Conservation (phyloP, 352 stramenopile species). For the Phytophthora brassicae region DNA sequence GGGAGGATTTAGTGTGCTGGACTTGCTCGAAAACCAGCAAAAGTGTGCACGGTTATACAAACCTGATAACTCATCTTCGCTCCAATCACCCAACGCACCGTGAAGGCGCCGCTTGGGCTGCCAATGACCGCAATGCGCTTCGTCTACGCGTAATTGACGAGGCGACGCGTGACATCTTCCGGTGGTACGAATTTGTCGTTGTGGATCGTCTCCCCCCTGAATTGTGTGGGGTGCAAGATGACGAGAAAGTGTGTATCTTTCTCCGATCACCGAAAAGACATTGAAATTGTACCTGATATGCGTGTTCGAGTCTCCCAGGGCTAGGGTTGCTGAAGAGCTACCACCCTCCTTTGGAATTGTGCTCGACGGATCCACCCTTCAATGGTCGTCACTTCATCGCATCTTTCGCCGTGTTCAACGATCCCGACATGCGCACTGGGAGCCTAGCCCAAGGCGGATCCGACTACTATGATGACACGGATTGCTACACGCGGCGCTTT, state of each 20-base stretch:
- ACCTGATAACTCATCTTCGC: conserved; percentile 9
- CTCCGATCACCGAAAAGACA: conserved; percentile 2
- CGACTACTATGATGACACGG: conserved; percentile 21
- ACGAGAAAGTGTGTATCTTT: neutral
- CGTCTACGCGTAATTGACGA: conserved; percentile 1
- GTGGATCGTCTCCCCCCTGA: neutral
- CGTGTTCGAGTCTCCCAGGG: neutral
- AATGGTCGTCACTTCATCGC: conserved; percentile 18
- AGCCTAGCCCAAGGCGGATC: neutral
- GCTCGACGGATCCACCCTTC: conserved; percentile 9
- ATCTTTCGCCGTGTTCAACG: conserved; percentile 22
- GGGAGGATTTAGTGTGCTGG: conserved; percentile 4
- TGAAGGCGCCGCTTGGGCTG: conserved; percentile 2
- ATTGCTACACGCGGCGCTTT: conserved; percentile 21
- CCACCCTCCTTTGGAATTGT: conserved; percentile 16
- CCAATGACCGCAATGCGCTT: conserved; percentile 5
- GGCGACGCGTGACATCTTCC: neutral
- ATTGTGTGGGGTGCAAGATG: conserved; percentile 3
- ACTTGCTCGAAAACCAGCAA: conserved; percentile 4
- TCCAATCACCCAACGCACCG: conserved; percentile 1
- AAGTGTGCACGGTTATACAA: conserved; percentile 8
- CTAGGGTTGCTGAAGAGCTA: conserved; percentile 5
- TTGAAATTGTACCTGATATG: conserved; percentile 5
- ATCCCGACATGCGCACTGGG: neutral
- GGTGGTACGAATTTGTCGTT: conserved; percentile 1